Evolutionary conservation across 345 rosid species (phyloP), one percentile per base, ranked within the genome.

Genomic region (Luvunga scandens): DNA sequence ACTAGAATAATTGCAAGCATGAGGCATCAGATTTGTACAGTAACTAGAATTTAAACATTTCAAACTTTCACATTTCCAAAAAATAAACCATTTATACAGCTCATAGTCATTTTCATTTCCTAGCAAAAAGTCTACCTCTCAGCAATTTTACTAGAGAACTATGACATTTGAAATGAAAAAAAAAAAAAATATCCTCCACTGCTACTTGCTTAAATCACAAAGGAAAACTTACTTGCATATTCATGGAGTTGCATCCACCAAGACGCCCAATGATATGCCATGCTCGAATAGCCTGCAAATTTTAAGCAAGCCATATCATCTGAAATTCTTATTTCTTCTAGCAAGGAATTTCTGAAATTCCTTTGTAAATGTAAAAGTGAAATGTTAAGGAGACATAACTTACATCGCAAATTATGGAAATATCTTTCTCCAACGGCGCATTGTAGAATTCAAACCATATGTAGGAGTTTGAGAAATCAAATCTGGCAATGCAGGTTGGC

Each of bases 211-310:
- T 34, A 48, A 31, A 62, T 33, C 42, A 28, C n/a, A 9, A 53
- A 80, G 5, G 30, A 75, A 25, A 62, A 63, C 64, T 78, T 87
- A 93, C 99, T 85, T 96, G 99, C 97, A 96, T 93, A 85, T 96
- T 96, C 98, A 96, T 89, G 85, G 98, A 87, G 83, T 93, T 93
- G 89, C 92, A 93, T 74, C 98, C 98, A 82, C 99, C 98, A 79
- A 96, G 98, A 56, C 95, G 92, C 74, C 98, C 99, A 73, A 93
- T 87, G 77, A 95, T 91, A 87, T 93, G 93, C 99, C 99, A 93
- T 0, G 98, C 88, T 62, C 97, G 93, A 75, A 95, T 87, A 57
- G 95, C 82, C 99, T 95, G 89, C 89, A 53, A 85, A 79, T 16
- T 45, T 31, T 28, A 45, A 30, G 67, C 56, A 79, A 69, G 48